A percentile compares a stretch with the other conserved stretches of the same genome.
Evolutionary conservation across 192 early-diverging fungal genomes (phyloP).

Genomic region (Coemansia sp.): DNA sequence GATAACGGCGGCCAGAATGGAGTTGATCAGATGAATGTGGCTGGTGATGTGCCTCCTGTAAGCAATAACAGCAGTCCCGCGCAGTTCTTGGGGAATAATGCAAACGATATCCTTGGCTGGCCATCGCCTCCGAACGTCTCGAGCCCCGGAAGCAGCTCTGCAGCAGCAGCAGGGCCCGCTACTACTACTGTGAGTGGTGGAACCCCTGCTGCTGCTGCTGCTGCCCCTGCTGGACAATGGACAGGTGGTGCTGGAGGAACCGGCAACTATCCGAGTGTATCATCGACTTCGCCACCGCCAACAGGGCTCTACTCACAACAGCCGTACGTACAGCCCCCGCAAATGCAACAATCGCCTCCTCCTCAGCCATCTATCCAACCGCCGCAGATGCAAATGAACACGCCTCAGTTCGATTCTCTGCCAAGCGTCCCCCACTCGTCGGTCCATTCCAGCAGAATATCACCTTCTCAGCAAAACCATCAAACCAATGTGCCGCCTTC

Average conservation of each 20-base stretch:
- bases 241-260: not conserved
- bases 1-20: slow-evolving; percentile 19
- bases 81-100: not conserved
- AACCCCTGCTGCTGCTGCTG: not conserved
- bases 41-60: not conserved
- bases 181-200: not conserved
- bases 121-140: slow-evolving; percentile 22
- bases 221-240: not conserved
- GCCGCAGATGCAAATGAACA: slow-evolving; percentile 1
- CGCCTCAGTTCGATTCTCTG: slow-evolving; percentile 2
- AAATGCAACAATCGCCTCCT: not conserved
- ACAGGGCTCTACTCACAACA: not conserved
- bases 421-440: slow-evolving; percentile 32
- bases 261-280: not conserved
- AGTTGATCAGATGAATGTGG: not conserved
- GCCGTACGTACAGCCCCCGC: not conserved
- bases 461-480: slow-evolving; percentile 11
- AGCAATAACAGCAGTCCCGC: not conserved
- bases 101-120: slow-evolving; percentile 22
- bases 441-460: not conserved
- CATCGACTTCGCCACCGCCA: not conserved
- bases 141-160: not conserved
- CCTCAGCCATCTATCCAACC: not conserved
- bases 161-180: slow-evolving; percentile 3
- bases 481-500: not conserved